A percentile compares a stretch with the other conserved stretches of the same genome.
Evolutionary conservation across 73 alveolate genomes (phyloP).

Genomic region (Tetrahymena borealis): DNA sequence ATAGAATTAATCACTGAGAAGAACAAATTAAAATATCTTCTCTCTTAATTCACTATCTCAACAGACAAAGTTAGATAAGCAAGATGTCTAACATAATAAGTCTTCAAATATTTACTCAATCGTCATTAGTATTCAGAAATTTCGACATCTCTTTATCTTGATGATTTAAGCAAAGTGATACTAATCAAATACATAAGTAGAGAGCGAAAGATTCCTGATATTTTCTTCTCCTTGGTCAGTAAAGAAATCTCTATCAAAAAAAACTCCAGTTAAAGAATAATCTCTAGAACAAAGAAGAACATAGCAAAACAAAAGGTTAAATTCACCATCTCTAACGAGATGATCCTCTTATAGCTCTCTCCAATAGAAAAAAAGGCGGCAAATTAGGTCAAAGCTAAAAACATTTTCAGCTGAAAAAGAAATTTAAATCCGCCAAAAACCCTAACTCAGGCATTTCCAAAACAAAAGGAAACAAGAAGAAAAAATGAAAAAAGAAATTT

Average conservation of each 20-base stretch:
- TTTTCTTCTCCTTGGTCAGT: not conserved
- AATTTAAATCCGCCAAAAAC: not conserved
- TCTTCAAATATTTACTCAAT: not conserved
- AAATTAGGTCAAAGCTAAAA: not conserved
- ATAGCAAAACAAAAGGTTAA: not conserved
- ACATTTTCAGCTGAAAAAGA: not conserved
- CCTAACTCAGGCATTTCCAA: not conserved
- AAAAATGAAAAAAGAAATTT: not conserved
- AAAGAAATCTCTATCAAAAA: not conserved
- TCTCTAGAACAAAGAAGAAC: not conserved
- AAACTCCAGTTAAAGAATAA: not conserved
- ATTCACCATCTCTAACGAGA: not conserved
- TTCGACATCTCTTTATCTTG: not conserved
- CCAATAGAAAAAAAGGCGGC: conserved; percentile 4
- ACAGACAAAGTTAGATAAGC: not conserved
- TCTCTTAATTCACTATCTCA: too few species aligned
- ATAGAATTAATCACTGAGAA: not conserved
- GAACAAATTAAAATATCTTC: not conserved
- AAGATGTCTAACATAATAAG: not conserved
- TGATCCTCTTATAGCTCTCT: not conserved
- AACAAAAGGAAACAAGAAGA: not conserved
- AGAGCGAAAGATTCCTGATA: not conserved
- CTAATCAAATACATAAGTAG: not conserved
- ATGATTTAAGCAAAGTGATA: not conserved
- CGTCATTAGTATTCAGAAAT: not conserved